These are phyloP conservation scores for Ophiorrhiza pumila DNA, from an alignment of 257 asterid genomes.

Conservation along the genomic window DNA sequence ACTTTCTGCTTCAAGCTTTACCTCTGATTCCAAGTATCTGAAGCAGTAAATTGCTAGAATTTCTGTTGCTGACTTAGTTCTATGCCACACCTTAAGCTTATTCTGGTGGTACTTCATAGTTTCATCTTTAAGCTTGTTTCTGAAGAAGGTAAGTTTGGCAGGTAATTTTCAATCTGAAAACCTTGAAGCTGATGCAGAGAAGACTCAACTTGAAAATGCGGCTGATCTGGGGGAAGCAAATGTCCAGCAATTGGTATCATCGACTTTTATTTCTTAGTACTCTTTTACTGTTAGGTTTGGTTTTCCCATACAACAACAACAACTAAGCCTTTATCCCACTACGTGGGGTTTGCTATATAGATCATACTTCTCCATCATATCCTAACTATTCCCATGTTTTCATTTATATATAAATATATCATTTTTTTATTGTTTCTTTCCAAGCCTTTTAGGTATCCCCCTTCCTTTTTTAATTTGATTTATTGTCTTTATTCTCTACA, in stretches of 20 bases:
- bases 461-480: too few species aligned
- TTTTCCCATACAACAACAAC: too few species aligned
- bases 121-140: background rate
- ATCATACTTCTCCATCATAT: too few species aligned
- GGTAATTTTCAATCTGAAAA: slow-evolving; percentile 33
- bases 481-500: too few species aligned
- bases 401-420: too few species aligned
- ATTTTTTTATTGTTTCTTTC: too few species aligned
- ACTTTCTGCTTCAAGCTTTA: background rate
- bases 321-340: too few species aligned
- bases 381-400: too few species aligned
- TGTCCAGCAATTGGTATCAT: slow-evolving; percentile 48
- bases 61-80: background rate
- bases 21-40: background rate
- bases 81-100: background rate
- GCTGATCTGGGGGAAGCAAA: slow-evolving; percentile 30
- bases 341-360: too few species aligned
- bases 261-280: background rate
- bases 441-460: too few species aligned
- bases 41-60: background rate
- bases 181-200: slow-evolving; percentile 30
- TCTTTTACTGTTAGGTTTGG: background rate
- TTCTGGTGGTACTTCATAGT: background rate
- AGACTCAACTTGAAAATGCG: slow-evolving; percentile 25
- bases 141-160: slow-evolving; percentile 19